These are phyloP conservation scores for Pseudophaeomoniella oleicola DNA, from an alignment of 2,329 filamentous ascomycete genomes.

Conservation along the genomic window DNA sequence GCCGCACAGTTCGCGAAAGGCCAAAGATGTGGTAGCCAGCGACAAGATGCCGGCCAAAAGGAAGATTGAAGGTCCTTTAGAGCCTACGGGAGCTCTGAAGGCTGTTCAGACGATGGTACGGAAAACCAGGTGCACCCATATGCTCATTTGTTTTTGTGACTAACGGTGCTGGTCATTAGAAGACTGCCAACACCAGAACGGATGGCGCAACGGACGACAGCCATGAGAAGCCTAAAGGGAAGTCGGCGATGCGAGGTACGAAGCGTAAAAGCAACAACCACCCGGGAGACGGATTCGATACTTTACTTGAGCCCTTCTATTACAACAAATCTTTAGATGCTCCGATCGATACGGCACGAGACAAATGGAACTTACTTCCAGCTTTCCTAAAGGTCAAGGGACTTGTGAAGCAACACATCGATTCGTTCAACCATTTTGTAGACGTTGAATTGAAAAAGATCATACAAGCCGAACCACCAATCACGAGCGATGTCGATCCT, in stretches of 20 bases:
- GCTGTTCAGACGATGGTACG: too few relatives aligned
- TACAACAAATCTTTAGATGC: conserved; percentile 53
- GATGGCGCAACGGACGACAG: neutral
- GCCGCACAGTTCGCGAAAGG: neutral
- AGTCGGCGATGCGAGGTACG: neutral
- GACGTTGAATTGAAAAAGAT: conserved; percentile 96
- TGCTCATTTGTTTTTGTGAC: too few relatives aligned
- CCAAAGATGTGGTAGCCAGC: neutral
- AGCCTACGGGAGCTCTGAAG: conserved; percentile 3
- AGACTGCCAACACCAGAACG: neutral
- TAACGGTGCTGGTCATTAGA: too few relatives aligned
- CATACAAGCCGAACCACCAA: conserved; percentile 73
- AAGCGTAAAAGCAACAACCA: neutral
- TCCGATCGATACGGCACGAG: conserved; percentile 54
- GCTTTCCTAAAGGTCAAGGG: conserved; percentile 98
- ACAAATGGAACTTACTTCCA: conserved; percentile 94
- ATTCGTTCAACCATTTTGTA: conserved; percentile 98
- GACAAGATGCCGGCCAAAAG: conserved; percentile 10
- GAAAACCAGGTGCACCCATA: too few relatives aligned
- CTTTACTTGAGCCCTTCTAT: conserved; percentile 55
- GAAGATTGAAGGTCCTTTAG: conserved; percentile 9
- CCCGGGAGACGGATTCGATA: conserved; percentile 37
- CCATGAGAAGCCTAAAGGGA: neutral
- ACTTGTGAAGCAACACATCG: conserved; percentile 91
- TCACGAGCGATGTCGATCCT: conserved; percentile 83